phyloP scores from a whole-genome alignment of 2,329 filamentous ascomycete genomes.

The Calonectria crousiana region DNA sequence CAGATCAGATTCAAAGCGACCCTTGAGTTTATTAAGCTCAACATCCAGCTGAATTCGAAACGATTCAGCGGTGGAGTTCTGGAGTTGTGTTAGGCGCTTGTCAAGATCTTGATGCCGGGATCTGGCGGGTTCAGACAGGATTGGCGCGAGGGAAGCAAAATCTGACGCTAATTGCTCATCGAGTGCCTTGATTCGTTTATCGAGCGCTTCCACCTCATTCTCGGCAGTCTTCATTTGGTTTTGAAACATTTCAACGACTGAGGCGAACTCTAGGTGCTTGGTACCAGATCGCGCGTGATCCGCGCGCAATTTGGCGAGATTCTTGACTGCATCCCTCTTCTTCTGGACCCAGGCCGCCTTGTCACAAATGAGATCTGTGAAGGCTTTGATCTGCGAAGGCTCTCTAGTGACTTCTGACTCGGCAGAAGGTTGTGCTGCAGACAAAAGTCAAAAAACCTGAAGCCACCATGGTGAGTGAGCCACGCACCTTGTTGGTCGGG shows the following conservation, averaged over 20 bases:
- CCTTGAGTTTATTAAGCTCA: slow-evolving; percentile 33
- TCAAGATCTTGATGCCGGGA: not conserved
- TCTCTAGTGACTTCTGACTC: not conserved
- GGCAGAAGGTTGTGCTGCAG: slow-evolving; percentile 9
- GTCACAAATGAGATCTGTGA: slow-evolving; percentile 41
- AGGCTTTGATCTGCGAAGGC: slow-evolving; percentile 12
- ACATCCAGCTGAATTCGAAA: slow-evolving; percentile 22
- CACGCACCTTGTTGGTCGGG: slow-evolving; percentile 33
- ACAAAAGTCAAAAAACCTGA: not conserved
- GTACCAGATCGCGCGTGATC: slow-evolving; percentile 32
- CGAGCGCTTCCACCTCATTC: slow-evolving; percentile 12
- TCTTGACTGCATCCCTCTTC: slow-evolving; percentile 32
- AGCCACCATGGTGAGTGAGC: not conserved
- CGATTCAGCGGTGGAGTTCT: slow-evolving; percentile 11
- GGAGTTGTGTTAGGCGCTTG: slow-evolving; percentile 20
- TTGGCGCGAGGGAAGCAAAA: slow-evolving; percentile 7
- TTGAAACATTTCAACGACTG: slow-evolving; percentile 32
- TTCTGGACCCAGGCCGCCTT: slow-evolving; percentile 35
- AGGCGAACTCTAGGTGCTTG: slow-evolving; percentile 39
- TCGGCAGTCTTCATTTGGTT: slow-evolving; percentile 30
- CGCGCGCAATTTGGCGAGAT: slow-evolving; percentile 25
- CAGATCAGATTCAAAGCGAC: slow-evolving; percentile 1
- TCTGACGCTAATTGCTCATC: slow-evolving; percentile 22
- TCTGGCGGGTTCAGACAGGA: slow-evolving; percentile 5
- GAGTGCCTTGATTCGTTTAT: slow-evolving; percentile 19